A percentile compares a stretch with the other conserved stretches of the same genome.
Evolutionary conservation across 805 yeast species (phyloP).

Genomic region (Metschnikowia sp.): DNA sequence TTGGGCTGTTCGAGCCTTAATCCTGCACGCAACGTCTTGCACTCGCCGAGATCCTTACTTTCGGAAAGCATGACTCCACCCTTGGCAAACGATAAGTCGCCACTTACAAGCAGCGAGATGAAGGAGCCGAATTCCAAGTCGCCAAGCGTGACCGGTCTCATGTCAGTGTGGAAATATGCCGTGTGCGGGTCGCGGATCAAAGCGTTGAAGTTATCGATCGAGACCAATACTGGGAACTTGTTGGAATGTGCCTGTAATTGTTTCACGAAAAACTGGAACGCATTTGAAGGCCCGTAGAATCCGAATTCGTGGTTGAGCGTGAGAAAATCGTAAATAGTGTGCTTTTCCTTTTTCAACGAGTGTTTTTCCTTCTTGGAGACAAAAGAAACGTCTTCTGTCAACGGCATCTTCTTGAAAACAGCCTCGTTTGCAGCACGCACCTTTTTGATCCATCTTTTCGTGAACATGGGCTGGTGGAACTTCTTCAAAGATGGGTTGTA

Average conservation of each 20-base stretch:
- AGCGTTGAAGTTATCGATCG: conserved; percentile 74
- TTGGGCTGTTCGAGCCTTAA: conserved; percentile 50
- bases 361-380: conserved; percentile 30
- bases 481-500: conserved; percentile 44
- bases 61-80: conserved; percentile 70
- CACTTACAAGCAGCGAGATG: conserved; percentile 52
- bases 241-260: conserved; percentile 52
- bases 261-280: conserved; percentile 51
- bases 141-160: conserved; percentile 53
- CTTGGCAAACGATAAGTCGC: conserved; percentile 46
- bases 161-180: conserved; percentile 55
- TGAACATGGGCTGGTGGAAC: conserved; percentile 78
- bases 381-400: conserved; percentile 34
- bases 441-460: conserved; percentile 56
- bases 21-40: conserved; percentile 56
- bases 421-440: conserved; percentile 33
- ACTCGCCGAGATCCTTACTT: conserved; percentile 47
- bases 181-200: conserved; percentile 54
- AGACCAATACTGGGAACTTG: conserved; percentile 54
- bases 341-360: conserved; percentile 30
- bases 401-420: conserved; percentile 32
- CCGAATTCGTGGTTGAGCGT: conserved; percentile 38
- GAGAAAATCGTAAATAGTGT: conserved; percentile 28
- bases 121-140: conserved; percentile 63
- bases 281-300: conserved; percentile 36